These are phyloP conservation scores for Melaleuca quinquenervia DNA, from an alignment of 345 rosid species.

Conservation along the genomic window DNA sequence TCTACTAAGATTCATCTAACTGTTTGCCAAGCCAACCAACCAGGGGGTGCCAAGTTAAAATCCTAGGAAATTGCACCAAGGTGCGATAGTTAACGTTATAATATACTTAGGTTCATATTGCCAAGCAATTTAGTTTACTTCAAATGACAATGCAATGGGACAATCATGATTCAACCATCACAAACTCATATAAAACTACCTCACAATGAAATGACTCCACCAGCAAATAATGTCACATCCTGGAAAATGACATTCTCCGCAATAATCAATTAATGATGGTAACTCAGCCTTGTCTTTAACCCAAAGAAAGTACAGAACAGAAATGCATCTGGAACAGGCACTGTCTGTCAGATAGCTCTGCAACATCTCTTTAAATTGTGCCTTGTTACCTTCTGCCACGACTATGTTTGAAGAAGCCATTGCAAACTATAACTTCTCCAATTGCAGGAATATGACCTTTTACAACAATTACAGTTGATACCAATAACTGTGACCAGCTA, in stretches of 20 bases:
- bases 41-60: not conserved
- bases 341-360: not conserved
- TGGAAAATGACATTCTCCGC: not conserved
- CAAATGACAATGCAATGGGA: not conserved
- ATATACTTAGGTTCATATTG: not conserved
- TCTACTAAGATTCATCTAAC: not conserved
- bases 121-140: not conserved
- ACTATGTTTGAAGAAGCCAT: not conserved
- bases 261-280: not conserved
- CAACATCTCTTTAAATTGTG: not conserved
- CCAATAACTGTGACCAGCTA: not conserved
- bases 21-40: not conserved
- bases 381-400: not conserved
- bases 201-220: not conserved
- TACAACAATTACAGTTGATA: not conserved
- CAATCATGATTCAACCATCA: not conserved
- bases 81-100: not conserved
- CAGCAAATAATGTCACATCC: not conserved
- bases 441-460: not conserved
- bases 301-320: not conserved
- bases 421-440: not conserved
- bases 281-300: not conserved
- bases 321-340: not conserved
- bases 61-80: not conserved
- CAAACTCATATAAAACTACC: not conserved